phyloP scores from a whole-genome alignment of 2,329 filamentous ascomycete genomes.

The Beauveria sp. region DNA sequence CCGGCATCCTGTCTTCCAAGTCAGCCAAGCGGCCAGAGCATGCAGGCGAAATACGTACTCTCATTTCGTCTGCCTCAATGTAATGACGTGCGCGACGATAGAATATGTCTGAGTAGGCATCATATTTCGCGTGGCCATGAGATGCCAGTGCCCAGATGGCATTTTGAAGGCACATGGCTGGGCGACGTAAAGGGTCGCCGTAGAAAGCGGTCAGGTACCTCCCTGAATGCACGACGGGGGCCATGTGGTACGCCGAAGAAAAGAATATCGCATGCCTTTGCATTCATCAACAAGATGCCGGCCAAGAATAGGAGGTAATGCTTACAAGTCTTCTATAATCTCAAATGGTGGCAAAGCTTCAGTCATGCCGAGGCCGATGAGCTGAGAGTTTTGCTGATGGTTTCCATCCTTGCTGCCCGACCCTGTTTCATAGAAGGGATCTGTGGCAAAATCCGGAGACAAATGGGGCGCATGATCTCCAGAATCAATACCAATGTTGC shows the following conservation, averaged over 20 bases:
- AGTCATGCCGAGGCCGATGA: constrained; percentile 73
- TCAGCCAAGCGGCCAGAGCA: neutral
- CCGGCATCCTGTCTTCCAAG: constrained; percentile 51
- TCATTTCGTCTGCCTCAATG: constrained; percentile 77
- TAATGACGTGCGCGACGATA: constrained; percentile 79
- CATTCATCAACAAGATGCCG: neutral
- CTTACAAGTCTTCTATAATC: constrained; percentile 75
- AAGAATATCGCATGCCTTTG: constrained; percentile 68
- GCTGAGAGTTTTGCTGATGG: constrained; percentile 22
- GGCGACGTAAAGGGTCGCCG: constrained; percentile 62
- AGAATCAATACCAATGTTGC: neutral
- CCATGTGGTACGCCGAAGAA: constrained; percentile 58
- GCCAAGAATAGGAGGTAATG: constrained; percentile 7
- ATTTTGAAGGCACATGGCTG: constrained; percentile 77
- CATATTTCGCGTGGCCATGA: constrained; percentile 63
- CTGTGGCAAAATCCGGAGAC: neutral
- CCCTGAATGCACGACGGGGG: constrained; percentile 71
- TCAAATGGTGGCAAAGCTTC: constrained; percentile 73
- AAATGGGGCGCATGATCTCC: neutral
- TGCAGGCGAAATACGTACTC: constrained; percentile 30
- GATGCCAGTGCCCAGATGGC: constrained; percentile 81
- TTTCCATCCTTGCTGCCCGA: constrained; percentile 7
- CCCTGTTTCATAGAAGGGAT: neutral
- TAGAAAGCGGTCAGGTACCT: constrained; percentile 71
- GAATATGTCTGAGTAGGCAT: constrained; percentile 64